Conservation (phyloP, 352 stramenopile genomes). For the Peronospora destructor region DNA sequence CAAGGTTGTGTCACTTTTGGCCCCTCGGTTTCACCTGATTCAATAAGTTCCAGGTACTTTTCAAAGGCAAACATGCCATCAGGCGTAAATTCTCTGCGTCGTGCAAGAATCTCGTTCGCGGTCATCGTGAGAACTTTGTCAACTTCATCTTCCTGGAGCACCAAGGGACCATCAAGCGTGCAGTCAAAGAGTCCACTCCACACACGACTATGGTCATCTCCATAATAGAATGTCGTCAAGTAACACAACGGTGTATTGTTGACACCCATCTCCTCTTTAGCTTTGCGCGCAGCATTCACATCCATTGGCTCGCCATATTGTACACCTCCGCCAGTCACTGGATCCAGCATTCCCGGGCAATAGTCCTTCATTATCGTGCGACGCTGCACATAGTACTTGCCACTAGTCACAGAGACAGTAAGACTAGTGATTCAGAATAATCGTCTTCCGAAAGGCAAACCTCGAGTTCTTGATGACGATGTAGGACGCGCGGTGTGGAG, state of each 20-base stretch:
- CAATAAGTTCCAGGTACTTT: constrained; percentile 43
- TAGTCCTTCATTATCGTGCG: constrained; percentile 88
- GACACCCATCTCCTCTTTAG: constrained; percentile 82
- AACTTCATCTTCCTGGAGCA: constrained; percentile 69
- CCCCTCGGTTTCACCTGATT: constrained; percentile 2
- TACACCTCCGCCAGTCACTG: constrained; percentile 77
- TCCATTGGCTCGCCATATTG: constrained; percentile 67
- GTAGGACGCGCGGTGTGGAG: constrained; percentile 77
- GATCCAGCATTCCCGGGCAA: constrained; percentile 76
- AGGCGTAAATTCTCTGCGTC: constrained; percentile 61
- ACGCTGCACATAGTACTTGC: constrained; percentile 77
- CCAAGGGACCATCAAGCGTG: constrained; percentile 56
- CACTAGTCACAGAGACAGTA: constrained; percentile 26
- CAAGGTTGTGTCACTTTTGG: neutral
- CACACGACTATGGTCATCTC: constrained; percentile 48
- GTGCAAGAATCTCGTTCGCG: constrained; percentile 56
- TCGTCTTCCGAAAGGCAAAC: constrained; percentile 10
- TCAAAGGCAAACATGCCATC: constrained; percentile 78
- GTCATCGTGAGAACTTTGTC: constrained; percentile 74
- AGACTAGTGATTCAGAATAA: neutral
- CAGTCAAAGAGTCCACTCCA: constrained; percentile 78
- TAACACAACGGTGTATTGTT: constrained; percentile 42
- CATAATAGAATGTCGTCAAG: constrained; percentile 66
- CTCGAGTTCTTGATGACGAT: constrained; percentile 82
- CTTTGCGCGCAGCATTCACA: constrained; percentile 61